Evolutionary conservation across 2,329 filamentous ascomycete species (phyloP).

Genomic region (Claviceps capensis): DNA sequence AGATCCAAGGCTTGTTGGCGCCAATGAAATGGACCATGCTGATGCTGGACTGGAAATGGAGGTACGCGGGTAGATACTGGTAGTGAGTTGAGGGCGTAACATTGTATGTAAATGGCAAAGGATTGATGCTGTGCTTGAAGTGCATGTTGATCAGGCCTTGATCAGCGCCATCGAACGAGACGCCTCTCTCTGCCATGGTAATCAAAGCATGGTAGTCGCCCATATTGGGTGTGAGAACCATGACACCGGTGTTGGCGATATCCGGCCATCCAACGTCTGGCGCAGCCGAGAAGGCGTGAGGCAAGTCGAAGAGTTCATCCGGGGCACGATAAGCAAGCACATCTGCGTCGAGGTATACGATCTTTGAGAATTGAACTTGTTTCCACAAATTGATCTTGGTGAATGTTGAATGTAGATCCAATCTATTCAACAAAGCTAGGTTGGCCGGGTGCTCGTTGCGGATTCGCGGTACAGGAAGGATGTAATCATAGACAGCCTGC

Average conservation of each 20-base stretch:
- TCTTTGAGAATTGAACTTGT: constrained; percentile 75
- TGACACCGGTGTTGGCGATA: constrained; percentile 94
- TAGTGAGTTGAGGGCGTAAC: constrained; percentile 94
- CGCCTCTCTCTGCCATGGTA: constrained; percentile 70
- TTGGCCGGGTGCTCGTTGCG: constrained; percentile 67
- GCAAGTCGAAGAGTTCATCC: constrained; percentile 73
- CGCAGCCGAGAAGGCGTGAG: constrained; percentile 52
- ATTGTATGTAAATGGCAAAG: constrained; percentile 91
- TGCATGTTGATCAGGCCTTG: constrained; percentile 94
- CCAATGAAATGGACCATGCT: constrained; percentile 93
- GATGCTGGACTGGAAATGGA: constrained; percentile 82
- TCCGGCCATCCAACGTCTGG: constrained; percentile 98
- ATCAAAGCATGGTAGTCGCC: constrained; percentile 76
- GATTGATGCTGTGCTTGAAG: constrained; percentile 71
- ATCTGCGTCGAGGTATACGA: constrained; percentile 92
- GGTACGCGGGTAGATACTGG: constrained; percentile 91
- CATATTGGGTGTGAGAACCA: constrained; percentile 78
- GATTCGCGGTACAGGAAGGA: constrained; percentile 73
- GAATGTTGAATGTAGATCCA: constrained; percentile 82
- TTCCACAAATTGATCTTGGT: constrained; percentile 96
- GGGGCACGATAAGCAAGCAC: constrained; percentile 81
- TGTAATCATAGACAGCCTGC: constrained; percentile 75
- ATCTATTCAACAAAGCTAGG: constrained; percentile 80
- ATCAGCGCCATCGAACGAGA: constrained; percentile 94
- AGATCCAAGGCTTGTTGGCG: constrained; percentile 74